phyloP scores from a whole-genome alignment of 805 yeast genomes.

The Maudiozyma pseudohumilis region DNA sequence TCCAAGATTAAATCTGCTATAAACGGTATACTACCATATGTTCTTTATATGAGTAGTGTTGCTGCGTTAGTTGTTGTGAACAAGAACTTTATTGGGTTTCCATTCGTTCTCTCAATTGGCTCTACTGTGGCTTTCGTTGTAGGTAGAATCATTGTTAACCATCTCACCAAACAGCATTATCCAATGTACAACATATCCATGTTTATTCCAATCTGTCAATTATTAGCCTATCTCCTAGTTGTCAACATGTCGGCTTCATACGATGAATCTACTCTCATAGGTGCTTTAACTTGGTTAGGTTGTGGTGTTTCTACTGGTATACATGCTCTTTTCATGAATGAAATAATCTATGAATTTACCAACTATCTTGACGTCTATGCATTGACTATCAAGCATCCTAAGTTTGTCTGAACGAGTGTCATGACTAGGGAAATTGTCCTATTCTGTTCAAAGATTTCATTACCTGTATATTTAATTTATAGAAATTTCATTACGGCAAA shows the following conservation, averaged over 20 bases:
- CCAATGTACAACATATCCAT: conserved; percentile 67
- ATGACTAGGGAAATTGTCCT: too few relatives aligned
- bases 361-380: conserved; percentile 77
- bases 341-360: conserved; percentile 72
- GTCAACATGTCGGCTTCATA: conserved; percentile 17
- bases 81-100: conserved; percentile 41
- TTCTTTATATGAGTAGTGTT: conserved; percentile 41
- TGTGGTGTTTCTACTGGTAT: conserved; percentile 57
- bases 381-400: conserved; percentile 71
- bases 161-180: conserved; percentile 68
- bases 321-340: conserved; percentile 63
- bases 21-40: conserved; percentile 60
- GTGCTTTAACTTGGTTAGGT: conserved; percentile 54
- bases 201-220: conserved; percentile 50
- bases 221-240: conserved; percentile 20
- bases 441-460: too few relatives aligned
- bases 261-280: conserved; percentile 35
- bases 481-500: too few relatives aligned
- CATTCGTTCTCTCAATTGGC: conserved; percentile 63
- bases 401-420: conserved; percentile 19
- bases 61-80: conserved; percentile 38
- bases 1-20: conserved; percentile 31
- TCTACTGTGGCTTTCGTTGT: conserved; percentile 72
- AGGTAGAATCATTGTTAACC: conserved; percentile 85
- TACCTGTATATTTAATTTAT: too few relatives aligned